phyloP scores from a whole-genome alignment of 768 basidiomycete genomes.

The Trametes cubensis region DNA sequence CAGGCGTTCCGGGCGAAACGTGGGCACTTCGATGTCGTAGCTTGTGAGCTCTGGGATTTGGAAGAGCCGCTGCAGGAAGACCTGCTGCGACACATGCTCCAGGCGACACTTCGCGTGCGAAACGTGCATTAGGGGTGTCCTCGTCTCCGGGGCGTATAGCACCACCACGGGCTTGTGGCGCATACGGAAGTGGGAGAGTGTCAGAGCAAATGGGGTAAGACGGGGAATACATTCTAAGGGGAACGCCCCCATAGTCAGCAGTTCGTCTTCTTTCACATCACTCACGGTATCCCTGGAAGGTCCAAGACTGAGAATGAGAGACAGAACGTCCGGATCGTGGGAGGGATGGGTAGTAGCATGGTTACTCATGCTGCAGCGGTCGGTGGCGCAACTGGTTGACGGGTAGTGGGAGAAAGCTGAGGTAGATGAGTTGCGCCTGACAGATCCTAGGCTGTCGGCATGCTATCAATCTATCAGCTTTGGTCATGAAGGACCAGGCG shows the following conservation, averaged over 20 bases:
- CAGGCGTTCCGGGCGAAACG: not conserved
- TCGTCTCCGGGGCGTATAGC: not conserved
- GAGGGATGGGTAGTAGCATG: not conserved
- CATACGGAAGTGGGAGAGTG: slow-evolving; percentile 3
- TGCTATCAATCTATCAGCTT: not conserved
- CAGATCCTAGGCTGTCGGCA: not conserved
- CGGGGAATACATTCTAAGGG: slow-evolving; percentile 11
- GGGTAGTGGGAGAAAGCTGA: slow-evolving; percentile 9
- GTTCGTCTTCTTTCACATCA: not conserved
- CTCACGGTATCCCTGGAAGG: slow-evolving; percentile 2
- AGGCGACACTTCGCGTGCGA: slow-evolving; percentile 14
- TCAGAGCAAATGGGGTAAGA: not conserved
- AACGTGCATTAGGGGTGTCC: slow-evolving; percentile 1
- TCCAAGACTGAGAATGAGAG: slow-evolving; percentile 13
- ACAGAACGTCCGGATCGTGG: not conserved
- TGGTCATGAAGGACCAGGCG: not conserved
- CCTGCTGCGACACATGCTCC: not conserved
- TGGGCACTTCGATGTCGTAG: slow-evolving; percentile 10
- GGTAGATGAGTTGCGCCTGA: not conserved
- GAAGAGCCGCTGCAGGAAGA: slow-evolving; percentile 1
- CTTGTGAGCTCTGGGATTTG: slow-evolving; percentile 1
- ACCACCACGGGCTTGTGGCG: slow-evolving; percentile 8
- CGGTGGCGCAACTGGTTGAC: not conserved
- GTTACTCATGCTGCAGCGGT: not conserved
- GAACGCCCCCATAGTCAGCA: slow-evolving; percentile 3